phyloP scores from a whole-genome alignment of 176 grass and related monocot genomes.

The Panicum miliaceum region DNA sequence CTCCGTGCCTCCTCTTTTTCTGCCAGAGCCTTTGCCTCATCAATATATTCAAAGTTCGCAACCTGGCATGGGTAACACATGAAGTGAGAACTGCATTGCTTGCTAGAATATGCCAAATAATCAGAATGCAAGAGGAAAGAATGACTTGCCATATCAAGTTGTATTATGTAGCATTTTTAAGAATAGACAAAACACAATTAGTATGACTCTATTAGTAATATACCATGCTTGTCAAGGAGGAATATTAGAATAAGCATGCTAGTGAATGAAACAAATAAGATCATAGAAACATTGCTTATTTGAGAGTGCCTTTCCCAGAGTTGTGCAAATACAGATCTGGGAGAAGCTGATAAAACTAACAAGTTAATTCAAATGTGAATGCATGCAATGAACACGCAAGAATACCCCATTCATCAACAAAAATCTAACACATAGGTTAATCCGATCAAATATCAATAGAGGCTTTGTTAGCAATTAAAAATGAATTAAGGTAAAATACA shows the following conservation, averaged over 20 bases:
- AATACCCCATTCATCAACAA: not conserved
- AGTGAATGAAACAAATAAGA: not conserved
- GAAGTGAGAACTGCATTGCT: conserved; percentile 29
- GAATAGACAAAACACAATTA: conserved; percentile 6
- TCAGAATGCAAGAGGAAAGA: not conserved
- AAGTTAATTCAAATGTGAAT: conserved; percentile 11
- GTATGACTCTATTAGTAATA: not conserved
- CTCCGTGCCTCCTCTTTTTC: conserved; percentile 85
- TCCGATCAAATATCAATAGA: not conserved
- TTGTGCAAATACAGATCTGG: not conserved
- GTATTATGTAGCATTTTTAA: conserved; percentile 25
- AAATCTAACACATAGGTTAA: not conserved
- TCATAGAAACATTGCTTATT: not conserved
- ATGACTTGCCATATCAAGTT: conserved; percentile 1
- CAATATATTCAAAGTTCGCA: conserved; percentile 92
- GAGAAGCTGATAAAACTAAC: not conserved
- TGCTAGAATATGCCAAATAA: conserved; percentile 25
- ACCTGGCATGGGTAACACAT: conserved; percentile 60
- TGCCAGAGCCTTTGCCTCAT: conserved; percentile 88
- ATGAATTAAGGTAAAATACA: not conserved
- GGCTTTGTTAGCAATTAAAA: not conserved
- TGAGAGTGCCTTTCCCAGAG: not conserved
- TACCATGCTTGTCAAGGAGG: not conserved
- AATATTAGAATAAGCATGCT: not conserved
- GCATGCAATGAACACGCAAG: not conserved